Evolutionary conservation across 192 early-diverging fungal species (phyloP).

Genomic region (Phlyctochytrium planicorne): DNA sequence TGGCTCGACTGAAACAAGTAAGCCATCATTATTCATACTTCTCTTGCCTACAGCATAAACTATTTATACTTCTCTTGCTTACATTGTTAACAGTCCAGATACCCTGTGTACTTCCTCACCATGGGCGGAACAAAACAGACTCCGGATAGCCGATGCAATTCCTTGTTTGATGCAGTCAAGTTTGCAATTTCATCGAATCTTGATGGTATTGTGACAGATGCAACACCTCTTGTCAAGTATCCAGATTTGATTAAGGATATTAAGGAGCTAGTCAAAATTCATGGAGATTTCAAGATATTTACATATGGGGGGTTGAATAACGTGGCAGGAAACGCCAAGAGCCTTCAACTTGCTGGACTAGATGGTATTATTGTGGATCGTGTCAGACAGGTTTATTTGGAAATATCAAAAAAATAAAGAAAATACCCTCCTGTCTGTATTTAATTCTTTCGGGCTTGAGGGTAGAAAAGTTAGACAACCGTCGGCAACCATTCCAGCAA

Average conservation of each 20-base stretch:
- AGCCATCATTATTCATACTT: background rate
- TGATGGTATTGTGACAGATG: slow-evolving; percentile 77
- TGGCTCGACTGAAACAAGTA: slow-evolving; percentile 82
- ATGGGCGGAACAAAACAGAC: slow-evolving; percentile 73
- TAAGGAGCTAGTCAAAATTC: background rate
- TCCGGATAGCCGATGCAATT: slow-evolving; percentile 80
- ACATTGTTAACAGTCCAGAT: slow-evolving; percentile 51
- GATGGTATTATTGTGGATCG: slow-evolving; percentile 24
- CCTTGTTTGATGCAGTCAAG: slow-evolving; percentile 72
- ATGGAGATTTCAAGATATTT: slow-evolving; percentile 10
- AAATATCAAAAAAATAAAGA: no score
- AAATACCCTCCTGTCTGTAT: slow-evolving; percentile 2
- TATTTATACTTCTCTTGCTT: background rate
- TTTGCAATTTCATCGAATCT: slow-evolving; percentile 73
- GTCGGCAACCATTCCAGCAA: background rate
- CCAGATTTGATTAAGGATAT: background rate
- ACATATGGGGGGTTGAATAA: slow-evolving; percentile 26
- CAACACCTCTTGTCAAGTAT: slow-evolving; percentile 13
- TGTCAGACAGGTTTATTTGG: slow-evolving; percentile 8
- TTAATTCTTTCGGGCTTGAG: background rate
- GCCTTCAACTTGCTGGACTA: slow-evolving; percentile 3
- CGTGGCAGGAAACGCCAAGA: slow-evolving; percentile 14
- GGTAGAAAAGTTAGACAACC: background rate
- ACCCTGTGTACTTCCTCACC: slow-evolving; percentile 91
- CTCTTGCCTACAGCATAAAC: background rate